Evolutionary conservation across 2,329 filamentous ascomycete species (phyloP).

Genomic region (Aspergillus luchuensis): DNA sequence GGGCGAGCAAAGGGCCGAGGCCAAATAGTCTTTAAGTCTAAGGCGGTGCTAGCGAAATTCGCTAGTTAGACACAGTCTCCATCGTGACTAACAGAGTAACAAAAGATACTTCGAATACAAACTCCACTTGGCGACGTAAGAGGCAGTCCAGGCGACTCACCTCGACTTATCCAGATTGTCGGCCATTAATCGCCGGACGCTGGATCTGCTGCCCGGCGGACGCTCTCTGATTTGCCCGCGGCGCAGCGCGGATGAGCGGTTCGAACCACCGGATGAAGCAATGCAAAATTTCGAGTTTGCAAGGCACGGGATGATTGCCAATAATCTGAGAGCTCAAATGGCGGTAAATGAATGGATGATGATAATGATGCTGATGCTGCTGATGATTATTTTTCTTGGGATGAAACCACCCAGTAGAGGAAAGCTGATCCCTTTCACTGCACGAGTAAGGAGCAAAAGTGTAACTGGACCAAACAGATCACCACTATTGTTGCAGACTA

Average conservation of each 20-base stretch:
- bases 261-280: background rate
- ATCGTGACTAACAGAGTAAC: no score
- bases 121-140: slow-evolving; percentile 5
- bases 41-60: no score
- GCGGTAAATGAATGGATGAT: background rate
- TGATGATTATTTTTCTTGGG: no score
- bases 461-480: no score
- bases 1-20: no score
- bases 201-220: slow-evolving; percentile 18
- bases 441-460: no score
- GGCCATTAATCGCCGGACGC: slow-evolving; percentile 16
- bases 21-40: no score
- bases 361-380: background rate
- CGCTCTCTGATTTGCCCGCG: slow-evolving; percentile 26
- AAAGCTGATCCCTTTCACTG: no score
- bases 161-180: no score
- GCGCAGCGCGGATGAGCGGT: slow-evolving; percentile 2
- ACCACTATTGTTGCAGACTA: no score
- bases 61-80: background rate
- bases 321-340: background rate
- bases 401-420: no score
- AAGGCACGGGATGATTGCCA: background rate
- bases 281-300: background rate
- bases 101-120: no score
- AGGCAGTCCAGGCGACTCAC: background rate